Percentiles rank a stretch among this genome's conserved stretches.
Evolutionary conservation across 1,139 yeast species (phyloP).

Genomic region (Hanseniaspora uvarum): DNA sequence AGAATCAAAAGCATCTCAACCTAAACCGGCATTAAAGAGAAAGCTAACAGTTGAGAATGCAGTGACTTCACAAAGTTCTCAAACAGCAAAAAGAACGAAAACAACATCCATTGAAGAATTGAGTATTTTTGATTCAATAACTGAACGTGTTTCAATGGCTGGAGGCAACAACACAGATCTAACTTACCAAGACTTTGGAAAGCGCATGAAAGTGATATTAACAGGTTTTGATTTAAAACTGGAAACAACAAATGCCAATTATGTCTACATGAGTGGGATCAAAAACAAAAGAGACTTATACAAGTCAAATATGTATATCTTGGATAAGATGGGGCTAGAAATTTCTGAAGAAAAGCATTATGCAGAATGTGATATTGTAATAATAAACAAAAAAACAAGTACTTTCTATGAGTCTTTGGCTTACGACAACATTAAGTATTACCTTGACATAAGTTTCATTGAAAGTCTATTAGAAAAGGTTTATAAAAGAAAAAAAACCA

Average conservation of each 20-base stretch:
- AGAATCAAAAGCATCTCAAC: background rate
- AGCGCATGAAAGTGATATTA: background rate
- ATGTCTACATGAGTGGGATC: conserved; percentile 11
- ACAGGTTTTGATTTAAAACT: conserved; percentile 6
- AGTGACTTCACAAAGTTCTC: background rate
- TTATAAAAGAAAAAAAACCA: conserved; percentile 10
- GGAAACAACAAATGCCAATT: conserved; percentile 9
- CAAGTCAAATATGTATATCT: conserved; percentile 4
- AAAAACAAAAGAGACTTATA: conserved; percentile 1
- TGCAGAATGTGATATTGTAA: conserved; percentile 3
- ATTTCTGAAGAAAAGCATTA: conserved; percentile 5
- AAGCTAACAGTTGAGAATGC: background rate
- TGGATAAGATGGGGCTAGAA: conserved; percentile 12
- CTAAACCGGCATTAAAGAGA: background rate
- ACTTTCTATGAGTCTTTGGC: conserved; percentile 12
- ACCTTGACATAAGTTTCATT: conserved; percentile 3
- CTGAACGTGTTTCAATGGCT: conserved; percentile 8
- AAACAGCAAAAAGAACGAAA: background rate
- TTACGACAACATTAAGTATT: background rate
- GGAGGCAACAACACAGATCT: conserved; percentile 1
- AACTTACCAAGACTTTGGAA: background rate
- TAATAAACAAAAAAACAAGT: conserved; percentile 11
- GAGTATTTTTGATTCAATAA: background rate
- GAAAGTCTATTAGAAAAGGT: conserved; percentile 4
- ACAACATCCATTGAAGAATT: background rate